These are phyloP conservation scores for Helianthus tuberosus DNA, from an alignment of 129 eudicot species.

Conservation along the genomic window DNA sequence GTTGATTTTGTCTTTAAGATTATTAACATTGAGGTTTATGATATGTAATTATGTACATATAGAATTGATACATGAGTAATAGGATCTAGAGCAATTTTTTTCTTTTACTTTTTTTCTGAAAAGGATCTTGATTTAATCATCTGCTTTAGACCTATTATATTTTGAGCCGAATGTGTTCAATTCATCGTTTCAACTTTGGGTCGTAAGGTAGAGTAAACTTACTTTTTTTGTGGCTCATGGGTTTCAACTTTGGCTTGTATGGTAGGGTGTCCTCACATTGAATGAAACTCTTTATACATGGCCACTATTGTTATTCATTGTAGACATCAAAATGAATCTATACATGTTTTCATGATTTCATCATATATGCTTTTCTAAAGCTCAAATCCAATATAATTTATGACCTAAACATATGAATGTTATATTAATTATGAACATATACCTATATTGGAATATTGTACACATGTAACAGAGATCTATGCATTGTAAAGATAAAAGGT, in stretches of 20 bases:
- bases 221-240: not conserved
- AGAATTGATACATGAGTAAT: no score
- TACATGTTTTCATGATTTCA: not conserved
- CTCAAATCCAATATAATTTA: not conserved
- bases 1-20: no score
- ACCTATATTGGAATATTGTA: constrained; percentile 2
- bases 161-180: no score
- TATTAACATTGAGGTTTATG: no score
- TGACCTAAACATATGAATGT: constrained; percentile 1
- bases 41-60: no score
- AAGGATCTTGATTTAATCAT: no score
- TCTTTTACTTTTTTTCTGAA: no score
- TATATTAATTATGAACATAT: not conserved
- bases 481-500: constrained; percentile 2
- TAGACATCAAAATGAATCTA: not conserved
- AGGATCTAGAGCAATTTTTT: no score
- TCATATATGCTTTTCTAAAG: not conserved
- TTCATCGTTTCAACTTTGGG: no score
- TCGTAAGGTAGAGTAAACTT: no score
- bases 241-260: constrained; percentile 21
- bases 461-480: constrained; percentile 10
- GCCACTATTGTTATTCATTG: not conserved
- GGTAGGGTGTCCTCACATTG: constrained; percentile 11
- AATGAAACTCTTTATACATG: not conserved
- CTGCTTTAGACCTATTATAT: no score